Conservation (phyloP, 352 stramenopile species). For the Blastocystis sp. region DNA sequence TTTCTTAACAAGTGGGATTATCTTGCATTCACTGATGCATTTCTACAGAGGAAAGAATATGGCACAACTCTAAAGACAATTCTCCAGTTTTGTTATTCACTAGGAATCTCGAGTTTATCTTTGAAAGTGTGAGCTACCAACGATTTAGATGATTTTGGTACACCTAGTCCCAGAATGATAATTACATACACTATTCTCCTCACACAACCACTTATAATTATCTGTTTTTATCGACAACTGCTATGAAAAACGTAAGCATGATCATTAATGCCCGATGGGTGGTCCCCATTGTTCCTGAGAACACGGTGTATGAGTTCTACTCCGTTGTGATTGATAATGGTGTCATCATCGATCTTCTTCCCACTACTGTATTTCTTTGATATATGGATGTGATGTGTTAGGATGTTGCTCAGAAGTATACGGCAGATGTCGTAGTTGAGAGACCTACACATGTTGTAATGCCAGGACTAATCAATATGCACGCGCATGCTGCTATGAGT, state of each 20-base stretch:
- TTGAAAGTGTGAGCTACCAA: too few relatives aligned
- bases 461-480: slow-evolving; percentile 76
- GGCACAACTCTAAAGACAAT: too few relatives aligned
- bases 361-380: slow-evolving; percentile 47
- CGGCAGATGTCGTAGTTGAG: slow-evolving; percentile 67
- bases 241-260: slow-evolving; percentile 67
- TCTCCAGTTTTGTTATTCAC: too few relatives aligned
- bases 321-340: slow-evolving; percentile 71
- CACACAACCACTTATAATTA: too few relatives aligned
- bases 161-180: too few relatives aligned
- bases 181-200: too few relatives aligned
- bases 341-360: slow-evolving; percentile 75
- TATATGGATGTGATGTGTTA: slow-evolving; percentile 23
- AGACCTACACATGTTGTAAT: slow-evolving; percentile 73
- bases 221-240: neutral
- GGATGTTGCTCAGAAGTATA: slow-evolving; percentile 70
- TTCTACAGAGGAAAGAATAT: too few relatives aligned
- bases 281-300: slow-evolving; percentile 73
- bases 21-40: too few relatives aligned
- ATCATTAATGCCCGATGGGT: slow-evolving; percentile 74
- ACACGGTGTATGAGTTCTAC: slow-evolving; percentile 73
- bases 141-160: too few relatives aligned
- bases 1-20: too few relatives aligned
- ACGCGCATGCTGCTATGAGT: slow-evolving; percentile 78
- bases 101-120: too few relatives aligned